These are phyloP conservation scores for Bremia lactucae DNA, from an alignment of 352 stramenopile genomes.

Conservation along the genomic window DNA sequence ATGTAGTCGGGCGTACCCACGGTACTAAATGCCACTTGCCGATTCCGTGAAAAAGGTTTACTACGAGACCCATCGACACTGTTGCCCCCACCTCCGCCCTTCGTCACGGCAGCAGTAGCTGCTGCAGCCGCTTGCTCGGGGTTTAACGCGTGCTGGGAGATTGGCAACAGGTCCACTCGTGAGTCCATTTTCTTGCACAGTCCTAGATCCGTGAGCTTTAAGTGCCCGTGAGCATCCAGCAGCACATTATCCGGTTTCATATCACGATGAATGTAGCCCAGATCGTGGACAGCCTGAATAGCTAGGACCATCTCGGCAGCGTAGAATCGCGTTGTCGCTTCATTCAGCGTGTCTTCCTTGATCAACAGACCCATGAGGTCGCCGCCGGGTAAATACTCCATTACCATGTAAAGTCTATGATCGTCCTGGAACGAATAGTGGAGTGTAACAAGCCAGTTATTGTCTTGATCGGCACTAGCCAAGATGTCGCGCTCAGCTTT, in stretches of 20 bases:
- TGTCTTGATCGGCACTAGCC: slow-evolving; percentile 88
- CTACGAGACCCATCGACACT: slow-evolving; percentile 42
- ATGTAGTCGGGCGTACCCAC: slow-evolving; percentile 99
- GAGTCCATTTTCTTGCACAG: slow-evolving; percentile 95
- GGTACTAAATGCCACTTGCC: slow-evolving; percentile 93
- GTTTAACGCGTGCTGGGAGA: slow-evolving; percentile 64
- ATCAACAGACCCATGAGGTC: slow-evolving; percentile 99
- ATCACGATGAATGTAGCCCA: slow-evolving; percentile 98
- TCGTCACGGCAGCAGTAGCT: slow-evolving; percentile 6
- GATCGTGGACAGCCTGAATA: slow-evolving; percentile 95
- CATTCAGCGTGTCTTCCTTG: slow-evolving; percentile 93
- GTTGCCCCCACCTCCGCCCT: slow-evolving; percentile 16
- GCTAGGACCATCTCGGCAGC: slow-evolving; percentile 97
- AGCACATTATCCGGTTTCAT: slow-evolving; percentile 97
- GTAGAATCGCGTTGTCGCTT: slow-evolving; percentile 90
- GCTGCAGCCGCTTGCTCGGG: slow-evolving; percentile 10
- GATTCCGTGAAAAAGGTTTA: slow-evolving; percentile 34
- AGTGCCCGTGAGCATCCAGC: slow-evolving; percentile 94
- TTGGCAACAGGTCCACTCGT: slow-evolving; percentile 61
- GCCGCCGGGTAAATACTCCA: slow-evolving; percentile 98
- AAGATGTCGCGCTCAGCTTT: slow-evolving; percentile 96
- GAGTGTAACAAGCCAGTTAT: slow-evolving; percentile 94
- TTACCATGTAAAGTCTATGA: slow-evolving; percentile 88
- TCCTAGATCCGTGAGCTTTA: slow-evolving; percentile 99
- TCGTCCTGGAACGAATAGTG: slow-evolving; percentile 96